phyloP scores from a whole-genome alignment of 2,329 filamentous ascomycete species.

The Xylariaceae sp. region DNA sequence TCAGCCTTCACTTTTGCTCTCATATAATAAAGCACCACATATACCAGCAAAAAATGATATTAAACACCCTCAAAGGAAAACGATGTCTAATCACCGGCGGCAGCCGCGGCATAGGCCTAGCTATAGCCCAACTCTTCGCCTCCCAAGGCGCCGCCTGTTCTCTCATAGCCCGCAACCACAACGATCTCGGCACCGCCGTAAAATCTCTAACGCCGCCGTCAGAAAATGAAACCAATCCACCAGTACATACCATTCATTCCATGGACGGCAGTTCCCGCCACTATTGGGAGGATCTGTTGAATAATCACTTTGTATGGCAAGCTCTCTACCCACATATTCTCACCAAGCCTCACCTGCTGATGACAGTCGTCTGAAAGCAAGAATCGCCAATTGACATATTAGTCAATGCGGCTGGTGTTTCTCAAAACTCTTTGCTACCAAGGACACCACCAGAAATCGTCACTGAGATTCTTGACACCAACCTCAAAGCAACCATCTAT shows the following conservation, averaged over 20 bases:
- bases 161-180: slow-evolving; percentile 55
- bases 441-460: slow-evolving; percentile 49
- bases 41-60: no score
- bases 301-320: no score
- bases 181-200: slow-evolving; percentile 41
- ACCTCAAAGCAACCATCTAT: slow-evolving; percentile 63
- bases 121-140: slow-evolving; percentile 65
- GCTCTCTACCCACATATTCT: no score
- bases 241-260: no score
- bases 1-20: no score
- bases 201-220: no score
- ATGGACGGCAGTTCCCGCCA: no score
- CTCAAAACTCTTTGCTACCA: slow-evolving; percentile 62
- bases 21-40: no score
- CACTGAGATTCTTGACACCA: slow-evolving; percentile 60
- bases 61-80: slow-evolving; percentile 40
- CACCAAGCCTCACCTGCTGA: no score
- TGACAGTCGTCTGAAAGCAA: no score
- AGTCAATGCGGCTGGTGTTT: slow-evolving; percentile 75
- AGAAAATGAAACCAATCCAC: no score
- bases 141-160: slow-evolving; percentile 55
- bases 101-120: slow-evolving; percentile 65
- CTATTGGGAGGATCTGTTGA: slow-evolving; percentile 15
- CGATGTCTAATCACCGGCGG: slow-evolving; percentile 64
- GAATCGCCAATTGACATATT: slow-evolving; percentile 59